Evolutionary conservation across 208 protist species (phyloP), one percentile per base, ranked within the genome.

Genomic region (Trypanosoma vivax): DNA sequence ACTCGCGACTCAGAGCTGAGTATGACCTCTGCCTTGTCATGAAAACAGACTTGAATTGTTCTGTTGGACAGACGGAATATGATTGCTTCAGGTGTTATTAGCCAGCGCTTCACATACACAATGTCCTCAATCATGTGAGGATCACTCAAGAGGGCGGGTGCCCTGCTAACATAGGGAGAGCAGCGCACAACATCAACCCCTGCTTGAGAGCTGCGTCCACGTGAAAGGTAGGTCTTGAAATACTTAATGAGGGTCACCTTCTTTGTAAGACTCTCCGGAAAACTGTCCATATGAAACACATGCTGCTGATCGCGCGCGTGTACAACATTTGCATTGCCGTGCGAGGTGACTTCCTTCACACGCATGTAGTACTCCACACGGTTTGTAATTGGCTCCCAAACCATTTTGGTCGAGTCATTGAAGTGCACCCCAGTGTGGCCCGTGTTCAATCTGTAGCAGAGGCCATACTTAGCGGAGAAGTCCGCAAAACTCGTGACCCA

Each of bases 381-480:
- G 31, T 67, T 74, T 34, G 64, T 76, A 29, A 78, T 75, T 23
- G 76, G 56, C 62, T 90, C 70, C 71, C 93, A 90, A 24, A 97
- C 73, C 35, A 99, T 96, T 66, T 96, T 97, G 6, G 94, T 98
- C 16, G 65, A 71, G 78, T 99, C 97, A 76, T 99, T 99, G 76
- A 98, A 99, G 70, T 95, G 83, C n/a, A 90, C 96, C 14, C 98
- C 98, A 48, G 94, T 82, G 29, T 83, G 76, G 11, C 94, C 90
- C 65, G 92, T 95, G 64, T 60, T 92, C 16, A 99, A 79, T 30
- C 82, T 39, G 77, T 99, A 99, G 30, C 85, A 91, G 16, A 99
- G 51, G 25, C 98, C 98, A 77, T 99, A 99, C 79, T 98, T 99
- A 46, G 74, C 69, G 11, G 87, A 92, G 74, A 98, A 98, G 71